Evolutionary conservation across 768 basidiomycete genomes (phyloP).

Genomic region (Boletus pseudopeckii): DNA sequence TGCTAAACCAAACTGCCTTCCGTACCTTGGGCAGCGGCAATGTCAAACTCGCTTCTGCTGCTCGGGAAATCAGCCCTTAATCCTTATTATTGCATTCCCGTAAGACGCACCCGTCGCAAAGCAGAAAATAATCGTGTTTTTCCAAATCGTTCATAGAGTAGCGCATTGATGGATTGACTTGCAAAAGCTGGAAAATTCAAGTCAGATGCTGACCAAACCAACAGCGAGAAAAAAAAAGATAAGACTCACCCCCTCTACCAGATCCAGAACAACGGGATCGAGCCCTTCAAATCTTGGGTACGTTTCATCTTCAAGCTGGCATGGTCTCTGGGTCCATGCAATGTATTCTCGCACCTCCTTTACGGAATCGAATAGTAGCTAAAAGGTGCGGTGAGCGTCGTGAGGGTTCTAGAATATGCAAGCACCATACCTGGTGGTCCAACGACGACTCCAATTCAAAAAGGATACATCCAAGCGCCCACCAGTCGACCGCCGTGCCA

Average conservation of each 20-base stretch:
- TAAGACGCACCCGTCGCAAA: conserved; percentile 19
- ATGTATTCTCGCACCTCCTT: conserved; percentile 24
- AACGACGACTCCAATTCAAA: conserved; percentile 36
- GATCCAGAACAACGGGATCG: conserved; percentile 15
- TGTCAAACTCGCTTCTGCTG: conserved; percentile 24
- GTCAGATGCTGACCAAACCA: background rate
- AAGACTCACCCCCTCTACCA: conserved; percentile 33
- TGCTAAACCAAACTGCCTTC: background rate
- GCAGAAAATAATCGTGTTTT: conserved; percentile 24
- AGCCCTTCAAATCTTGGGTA: conserved; percentile 28
- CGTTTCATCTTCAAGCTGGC: conserved; percentile 1
- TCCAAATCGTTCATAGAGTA: conserved; percentile 21
- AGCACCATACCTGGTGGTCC: conserved; percentile 22
- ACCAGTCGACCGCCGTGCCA: conserved; percentile 38
- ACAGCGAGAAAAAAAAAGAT: background rate
- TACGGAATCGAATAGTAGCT: conserved; percentile 34
- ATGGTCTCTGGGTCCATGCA: conserved; percentile 11
- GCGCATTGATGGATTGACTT: conserved; percentile 9
- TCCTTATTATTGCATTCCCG: background rate
- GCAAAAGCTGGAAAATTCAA: conserved; percentile 17
- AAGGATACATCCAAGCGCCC: conserved; percentile 40
- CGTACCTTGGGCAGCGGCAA: conserved; percentile 21
- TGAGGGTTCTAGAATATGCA: background rate
- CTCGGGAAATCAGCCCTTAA: conserved; percentile 3
- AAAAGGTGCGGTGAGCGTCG: background rate